phyloP scores from a whole-genome alignment of 129 eudicot genomes.

The carrot (Daucus carota) region DH1_v3.0 NC_030381.2:30677501-30678000 shows the following conservation, averaged over 20 bases:
- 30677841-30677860: slow-evolving; percentile 68
- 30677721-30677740: slow-evolving; percentile 2
- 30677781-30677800: slow-evolving; percentile 8
- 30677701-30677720: background rate
- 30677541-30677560: background rate
- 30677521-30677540: background rate
- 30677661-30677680: slow-evolving; percentile 25
- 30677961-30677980: background rate
- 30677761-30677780: slow-evolving; percentile 26
- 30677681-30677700: slow-evolving; percentile 16
- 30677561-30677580: background rate
- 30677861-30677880: slow-evolving; percentile 85
- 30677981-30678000: too few species aligned
- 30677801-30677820: background rate
- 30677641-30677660: background rate
- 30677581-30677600: background rate
- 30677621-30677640: background rate
- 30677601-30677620: background rate
- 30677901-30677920: slow-evolving; percentile 82
- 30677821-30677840: slow-evolving; percentile 24
- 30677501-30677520: too few species aligned
- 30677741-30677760: background rate
- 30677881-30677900: slow-evolving; percentile 92
- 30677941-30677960: slow-evolving; percentile 68
- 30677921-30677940: slow-evolving; percentile 61